These are phyloP conservation scores for Eucalyptus pumila DNA, from an alignment of 345 rosid genomes.

Conservation along the genomic window DNA sequence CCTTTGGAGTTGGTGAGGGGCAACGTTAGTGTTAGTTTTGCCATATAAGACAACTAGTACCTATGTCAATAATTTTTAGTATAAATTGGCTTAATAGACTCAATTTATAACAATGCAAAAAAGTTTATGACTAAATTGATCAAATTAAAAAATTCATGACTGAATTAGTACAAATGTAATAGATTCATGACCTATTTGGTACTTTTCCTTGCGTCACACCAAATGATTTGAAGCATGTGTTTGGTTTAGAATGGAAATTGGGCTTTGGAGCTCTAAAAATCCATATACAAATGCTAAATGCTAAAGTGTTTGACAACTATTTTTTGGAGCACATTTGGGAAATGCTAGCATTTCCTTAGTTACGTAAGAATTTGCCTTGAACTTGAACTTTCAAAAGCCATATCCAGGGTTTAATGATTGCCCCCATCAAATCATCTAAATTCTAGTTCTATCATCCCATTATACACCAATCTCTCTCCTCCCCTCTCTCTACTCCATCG, in stretches of 20 bases:
- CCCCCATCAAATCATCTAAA: background rate
- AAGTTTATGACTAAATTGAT: fast-evolving
- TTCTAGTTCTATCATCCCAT: background rate
- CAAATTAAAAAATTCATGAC: fast-evolving
- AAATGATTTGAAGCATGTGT: fast-evolving
- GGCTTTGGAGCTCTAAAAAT: background rate
- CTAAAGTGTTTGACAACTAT: background rate
- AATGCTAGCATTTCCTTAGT: background rate
- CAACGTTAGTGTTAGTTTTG: fast-evolving
- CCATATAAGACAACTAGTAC: fast-evolving
- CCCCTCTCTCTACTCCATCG: background rate
- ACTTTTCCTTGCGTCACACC: background rate
- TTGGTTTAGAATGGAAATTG: background rate
- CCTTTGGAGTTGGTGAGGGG: too few species aligned
- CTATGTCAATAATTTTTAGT: too few species aligned
- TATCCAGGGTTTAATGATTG: background rate
- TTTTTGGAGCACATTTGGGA: background rate
- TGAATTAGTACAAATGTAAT: fast-evolving
- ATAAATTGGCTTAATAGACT: fast-evolving
- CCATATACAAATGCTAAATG: background rate
- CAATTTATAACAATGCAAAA: fast-evolving
- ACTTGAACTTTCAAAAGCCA: background rate
- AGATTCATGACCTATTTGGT: fast-evolving
- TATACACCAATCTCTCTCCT: background rate
- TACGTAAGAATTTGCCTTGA: background rate